Percentiles rank a stretch among this genome's conserved stretches.
Conservation (phyloP, 2,329 filamentous ascomycete genomes). For the Fusarium secorum region DNA sequence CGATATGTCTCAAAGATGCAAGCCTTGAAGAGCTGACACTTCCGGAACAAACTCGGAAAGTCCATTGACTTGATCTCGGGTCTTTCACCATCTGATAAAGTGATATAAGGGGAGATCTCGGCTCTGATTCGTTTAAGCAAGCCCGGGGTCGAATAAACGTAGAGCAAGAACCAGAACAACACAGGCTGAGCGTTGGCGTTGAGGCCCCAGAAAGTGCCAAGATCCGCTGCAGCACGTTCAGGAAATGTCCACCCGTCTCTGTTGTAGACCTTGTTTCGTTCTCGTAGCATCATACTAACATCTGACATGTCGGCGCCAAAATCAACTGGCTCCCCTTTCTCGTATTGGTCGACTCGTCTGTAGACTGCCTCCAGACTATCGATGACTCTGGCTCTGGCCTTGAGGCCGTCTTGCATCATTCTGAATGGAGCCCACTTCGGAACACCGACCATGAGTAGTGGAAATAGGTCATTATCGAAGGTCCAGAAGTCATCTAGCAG, state of each 20-base stretch:
- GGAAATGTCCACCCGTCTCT: constrained; percentile 16
- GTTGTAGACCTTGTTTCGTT: constrained; percentile 27
- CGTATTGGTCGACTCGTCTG: constrained; percentile 7
- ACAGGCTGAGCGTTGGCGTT: constrained; percentile 36
- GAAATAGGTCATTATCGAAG: constrained; percentile 37
- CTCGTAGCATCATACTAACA: constrained; percentile 10
- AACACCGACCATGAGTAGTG: constrained; percentile 31
- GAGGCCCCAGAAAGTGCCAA: constrained; percentile 28
- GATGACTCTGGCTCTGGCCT: constrained; percentile 25
- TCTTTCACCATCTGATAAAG: neutral
- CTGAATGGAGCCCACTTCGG: constrained; percentile 32
- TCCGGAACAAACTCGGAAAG: constrained; percentile 5
- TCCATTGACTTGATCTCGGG: constrained; percentile 25
- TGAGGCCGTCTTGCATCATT: constrained; percentile 24
- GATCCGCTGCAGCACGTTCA: constrained; percentile 13
- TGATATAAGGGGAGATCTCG: constrained; percentile 19
- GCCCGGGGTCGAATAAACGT: constrained; percentile 24
- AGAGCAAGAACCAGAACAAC: constrained; percentile 34
- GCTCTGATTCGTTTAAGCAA: constrained; percentile 18
- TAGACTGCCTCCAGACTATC: constrained; percentile 3
- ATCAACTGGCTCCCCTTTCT: constrained; percentile 20
- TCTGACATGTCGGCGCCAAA: constrained; percentile 26
- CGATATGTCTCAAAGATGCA: constrained; percentile 36
- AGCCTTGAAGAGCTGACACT: constrained; percentile 35
- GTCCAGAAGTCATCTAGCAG: constrained; percentile 34